These are phyloP conservation scores for Copromyces sp. DNA, from an alignment of 495 filamentous ascomycete species.

Conservation along the genomic window DNA sequence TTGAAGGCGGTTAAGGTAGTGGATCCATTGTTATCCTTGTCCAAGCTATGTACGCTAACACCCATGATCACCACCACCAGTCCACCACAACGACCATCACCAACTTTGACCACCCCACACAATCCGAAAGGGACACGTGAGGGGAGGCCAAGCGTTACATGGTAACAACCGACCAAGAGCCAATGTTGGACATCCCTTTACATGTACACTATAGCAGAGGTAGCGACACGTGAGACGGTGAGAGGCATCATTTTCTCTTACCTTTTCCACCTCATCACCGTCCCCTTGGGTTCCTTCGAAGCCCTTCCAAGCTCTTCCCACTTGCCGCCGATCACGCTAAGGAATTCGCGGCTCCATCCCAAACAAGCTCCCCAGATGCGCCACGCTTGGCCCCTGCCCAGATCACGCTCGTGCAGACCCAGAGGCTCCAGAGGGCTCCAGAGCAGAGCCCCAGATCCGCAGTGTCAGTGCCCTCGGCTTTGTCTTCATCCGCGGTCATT, in stretches of 20 bases:
- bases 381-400: neutral
- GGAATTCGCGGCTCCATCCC: neutral
- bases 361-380: neutral
- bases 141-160: neutral
- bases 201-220: too few species aligned
- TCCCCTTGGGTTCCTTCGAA: neutral
- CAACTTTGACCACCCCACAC: neutral
- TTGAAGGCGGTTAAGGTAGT: neutral
- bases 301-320: neutral
- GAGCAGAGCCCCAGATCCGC: neutral
- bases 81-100: too few species aligned
- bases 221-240: neutral
- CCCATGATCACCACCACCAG: neutral
- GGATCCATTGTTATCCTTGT: neutral
- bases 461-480: neutral
- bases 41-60: neutral
- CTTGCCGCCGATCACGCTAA: neutral
- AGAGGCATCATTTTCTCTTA: neutral
- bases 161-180: neutral
- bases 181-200: neutral
- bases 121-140: neutral
- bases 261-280: neutral
- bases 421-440: neutral
- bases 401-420: too few species aligned
- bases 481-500: neutral